phyloP scores from a whole-genome alignment of 805 yeast species.

The Candida germanica region DNA sequence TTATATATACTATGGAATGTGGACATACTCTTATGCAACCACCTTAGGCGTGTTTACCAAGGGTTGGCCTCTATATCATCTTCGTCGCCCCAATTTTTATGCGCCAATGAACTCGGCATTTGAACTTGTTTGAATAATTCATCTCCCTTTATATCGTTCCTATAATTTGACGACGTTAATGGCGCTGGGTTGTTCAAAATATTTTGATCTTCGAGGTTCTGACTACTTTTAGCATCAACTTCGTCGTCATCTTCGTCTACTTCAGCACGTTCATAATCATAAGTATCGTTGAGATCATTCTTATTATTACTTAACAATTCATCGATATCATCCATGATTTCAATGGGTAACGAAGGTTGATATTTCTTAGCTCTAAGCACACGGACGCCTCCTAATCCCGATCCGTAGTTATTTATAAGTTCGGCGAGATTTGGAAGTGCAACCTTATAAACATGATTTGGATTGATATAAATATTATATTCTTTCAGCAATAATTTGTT shows the following conservation, averaged over 20 bases:
- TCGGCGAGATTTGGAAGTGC: slow-evolving; percentile 74
- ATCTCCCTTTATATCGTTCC: slow-evolving; percentile 35
- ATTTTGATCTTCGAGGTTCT: slow-evolving; percentile 16
- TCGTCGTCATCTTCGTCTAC: slow-evolving; percentile 23
- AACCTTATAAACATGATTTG: slow-evolving; percentile 51
- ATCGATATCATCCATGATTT: slow-evolving; percentile 68
- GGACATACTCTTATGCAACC: too few species aligned
- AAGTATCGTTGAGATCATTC: slow-evolving; percentile 30
- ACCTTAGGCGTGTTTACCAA: too few species aligned
- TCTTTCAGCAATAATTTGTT: slow-evolving; percentile 39
- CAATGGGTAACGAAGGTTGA: slow-evolving; percentile 72
- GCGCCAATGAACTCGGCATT: slow-evolving; percentile 49
- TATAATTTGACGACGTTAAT: not conserved
- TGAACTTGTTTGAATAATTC: slow-evolving; percentile 48
- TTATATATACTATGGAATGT: not conserved
- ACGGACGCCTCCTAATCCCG: slow-evolving; percentile 64
- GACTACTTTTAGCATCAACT: slow-evolving; percentile 22
- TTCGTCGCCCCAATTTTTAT: slow-evolving; percentile 42
- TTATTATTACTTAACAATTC: slow-evolving; percentile 42
- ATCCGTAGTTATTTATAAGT: slow-evolving; percentile 70
- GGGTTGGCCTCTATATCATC: slow-evolving; percentile 55
- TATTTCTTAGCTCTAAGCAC: slow-evolving; percentile 50
- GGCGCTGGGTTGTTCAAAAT: slow-evolving; percentile 5
- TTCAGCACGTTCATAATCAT: slow-evolving; percentile 18
- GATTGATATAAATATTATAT: slow-evolving; percentile 47